Evolutionary conservation across 1,284 basidiomycete species (phyloP), one percentile per base, ranked within the genome.

Genomic region (Ceratobasidium sp.): DNA sequence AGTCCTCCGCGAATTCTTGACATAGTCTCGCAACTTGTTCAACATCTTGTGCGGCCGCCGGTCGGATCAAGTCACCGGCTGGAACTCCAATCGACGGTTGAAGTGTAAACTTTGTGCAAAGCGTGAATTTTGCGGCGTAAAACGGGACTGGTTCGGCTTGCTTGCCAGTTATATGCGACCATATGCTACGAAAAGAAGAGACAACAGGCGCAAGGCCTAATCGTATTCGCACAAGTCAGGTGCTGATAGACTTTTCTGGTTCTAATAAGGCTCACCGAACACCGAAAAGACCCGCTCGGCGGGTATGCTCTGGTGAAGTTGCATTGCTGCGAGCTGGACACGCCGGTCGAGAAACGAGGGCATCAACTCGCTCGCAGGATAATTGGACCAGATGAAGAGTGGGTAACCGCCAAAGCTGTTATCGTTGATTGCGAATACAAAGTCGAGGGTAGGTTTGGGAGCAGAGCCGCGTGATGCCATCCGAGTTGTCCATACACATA

Each of bases 251-350:
- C 26, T 3, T 18, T 5, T 53, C 9, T 32, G 28, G 32, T 53
- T 8, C 12, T 53, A 3, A 18, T 53, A 32, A 3, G 6, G 55
- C 73, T 61, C 39, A 1, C 88, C 85, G 76, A 91, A 92, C 5
- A 91, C 82, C 0, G 90, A 90, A 78, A 88, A 92, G 0, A 90
- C 83, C 10, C 90, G 83, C 16, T 82, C 79, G 0, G 81, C 80
- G 3, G 79, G 80, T 14, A 85, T 80, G 67, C 81, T 71, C 34
- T 73, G 76, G 21, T 74, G 74, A 28, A 87, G 78, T 73, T 80
- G 78, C 28, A 80, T 78, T 2, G 79, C 78, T 18, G 86, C 77
- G 48, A 80, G 78, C 41, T 74, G 21, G 83, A 80, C 23, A 76
- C 75, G 81, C 52, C 79, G 80, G 8, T 61, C 62, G 21, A 86